Percentiles rank a stretch among this genome's conserved stretches.
phyloP scores from a whole-genome alignment of 176 grass and related monocot species.

The Musa schizocarpa region DNA sequence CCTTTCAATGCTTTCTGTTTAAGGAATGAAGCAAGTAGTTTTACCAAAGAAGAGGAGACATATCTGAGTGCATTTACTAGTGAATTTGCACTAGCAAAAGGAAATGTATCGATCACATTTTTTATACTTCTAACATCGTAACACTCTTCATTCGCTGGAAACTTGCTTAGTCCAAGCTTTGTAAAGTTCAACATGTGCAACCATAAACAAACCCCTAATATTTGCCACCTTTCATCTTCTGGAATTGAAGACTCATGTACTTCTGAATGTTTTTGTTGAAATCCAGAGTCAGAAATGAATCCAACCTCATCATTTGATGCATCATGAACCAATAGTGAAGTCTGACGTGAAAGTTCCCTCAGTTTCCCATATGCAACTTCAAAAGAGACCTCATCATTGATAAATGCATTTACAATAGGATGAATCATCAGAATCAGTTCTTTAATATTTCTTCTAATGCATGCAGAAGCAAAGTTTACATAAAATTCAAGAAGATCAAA shows the following conservation, averaged over 20 bases:
- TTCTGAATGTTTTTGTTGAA: conserved; percentile 23
- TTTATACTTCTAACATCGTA: conserved; percentile 26
- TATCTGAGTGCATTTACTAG: conserved; percentile 42
- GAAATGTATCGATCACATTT: conserved; percentile 19
- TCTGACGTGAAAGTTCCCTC: conserved; percentile 37
- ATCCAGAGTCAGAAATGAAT: conserved; percentile 6
- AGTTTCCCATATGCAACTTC: conserved; percentile 37
- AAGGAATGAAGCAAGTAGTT: conserved; percentile 56
- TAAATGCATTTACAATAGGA: conserved; percentile 53
- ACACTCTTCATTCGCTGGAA: conserved; percentile 32
- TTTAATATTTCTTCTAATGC: conserved; percentile 53
- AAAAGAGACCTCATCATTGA: conserved; percentile 36
- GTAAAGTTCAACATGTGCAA: conserved; percentile 45
- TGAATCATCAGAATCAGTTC: conserved; percentile 47
- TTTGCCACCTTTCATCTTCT: conserved; percentile 72
- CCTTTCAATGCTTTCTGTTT: conserved; percentile 40
- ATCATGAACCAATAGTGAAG: conserved; percentile 26
- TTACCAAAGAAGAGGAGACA: conserved; percentile 59
- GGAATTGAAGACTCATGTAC: conserved; percentile 20
- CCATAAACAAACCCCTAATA: conserved; percentile 62
- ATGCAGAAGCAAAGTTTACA: conserved; percentile 60
- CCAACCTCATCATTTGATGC: conserved; percentile 25
- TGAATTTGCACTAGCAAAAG: conserved; percentile 39
- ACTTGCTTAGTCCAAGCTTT: conserved; percentile 38
- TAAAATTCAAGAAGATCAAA: conserved; percentile 65